Base-by-base conservation (phyloP, 2,329 filamentous ascomycete genomes). In the Arthroderma sp. region DNA sequence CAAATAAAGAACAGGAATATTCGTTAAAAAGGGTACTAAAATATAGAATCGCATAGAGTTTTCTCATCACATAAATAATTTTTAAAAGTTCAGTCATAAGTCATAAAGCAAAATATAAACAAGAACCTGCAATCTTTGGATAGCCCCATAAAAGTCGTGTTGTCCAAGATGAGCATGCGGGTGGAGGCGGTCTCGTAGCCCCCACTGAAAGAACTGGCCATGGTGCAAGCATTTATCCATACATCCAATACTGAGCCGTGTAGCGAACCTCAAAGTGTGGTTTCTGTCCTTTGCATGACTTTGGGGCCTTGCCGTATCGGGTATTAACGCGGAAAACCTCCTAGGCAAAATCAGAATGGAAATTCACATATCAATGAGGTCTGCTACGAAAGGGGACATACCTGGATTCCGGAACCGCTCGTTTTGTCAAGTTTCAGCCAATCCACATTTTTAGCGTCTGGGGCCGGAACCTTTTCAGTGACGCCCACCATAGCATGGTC, bases 171-270 rank as follows among this genome's bases (percentile, higher is more conserved):
- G 15, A 22, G 15, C 15, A 22, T 22, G 15, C 15, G 15, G 15
- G 15, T 22, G 15, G 15, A 22, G 15, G 15, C 15, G 15, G 15
- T 22, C 15, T 22, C 15, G 15, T 22, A 22, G 15, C 15, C 15
- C 15, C 37, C 37, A 22, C 8, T 28, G 8, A 34, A 3, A 34
- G 32, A 34, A 9, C 11, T 34, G 32, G 11, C 8, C 11, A 34
- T 34, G 32, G 32, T 8, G 32, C 11, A 9, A 34, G 8, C 11
- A 34, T 29, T 60, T 46, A 61, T 11, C 57, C 63, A 48, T 63
- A 68, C 27, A 68, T 65, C 64, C 63, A 68, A 47, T 68, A 68
- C 51, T 67, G 60, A 4, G 66, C 64, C 4, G 61, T 56, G 54
- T 68, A 69, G 15, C 62, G 55, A 22, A 65, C 56, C 42, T 59